Evolutionary conservation across 139 green algal genomes (phyloP).

Genomic region (Chlamydomonas sp.): DNA sequence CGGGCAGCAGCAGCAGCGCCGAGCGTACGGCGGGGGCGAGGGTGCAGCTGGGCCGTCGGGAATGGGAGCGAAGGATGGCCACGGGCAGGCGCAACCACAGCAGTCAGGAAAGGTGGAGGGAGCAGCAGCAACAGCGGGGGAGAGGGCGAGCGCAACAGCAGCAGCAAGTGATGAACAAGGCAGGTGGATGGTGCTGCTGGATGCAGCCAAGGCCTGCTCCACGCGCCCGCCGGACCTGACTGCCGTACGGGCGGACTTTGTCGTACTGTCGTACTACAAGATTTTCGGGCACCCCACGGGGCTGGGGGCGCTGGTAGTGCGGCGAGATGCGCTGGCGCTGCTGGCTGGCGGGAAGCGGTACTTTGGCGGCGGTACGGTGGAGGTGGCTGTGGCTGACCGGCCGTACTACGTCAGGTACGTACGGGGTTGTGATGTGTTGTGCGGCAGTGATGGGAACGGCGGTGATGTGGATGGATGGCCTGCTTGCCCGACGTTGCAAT

Average conservation of each 20-base stretch:
- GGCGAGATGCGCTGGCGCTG: slow-evolving; percentile 56
- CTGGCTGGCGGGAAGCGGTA: slow-evolving; percentile 70
- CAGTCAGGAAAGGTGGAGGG: slow-evolving; percentile 5
- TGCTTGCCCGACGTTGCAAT: not conserved
- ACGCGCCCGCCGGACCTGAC: slow-evolving; percentile 84
- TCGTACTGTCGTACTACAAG: slow-evolving; percentile 96
- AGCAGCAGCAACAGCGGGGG: slow-evolving; percentile 27
- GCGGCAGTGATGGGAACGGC: not conserved
- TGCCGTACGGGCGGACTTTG: slow-evolving; percentile 75
- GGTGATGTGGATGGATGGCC: not conserved
- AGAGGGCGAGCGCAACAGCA: not conserved
- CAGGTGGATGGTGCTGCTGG: slow-evolving; percentile 82
- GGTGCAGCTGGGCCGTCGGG: too few species aligned
- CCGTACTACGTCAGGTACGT: slow-evolving; percentile 59
- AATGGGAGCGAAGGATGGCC: not conserved
- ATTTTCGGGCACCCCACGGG: slow-evolving; percentile 78
- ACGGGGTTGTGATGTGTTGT: not conserved
- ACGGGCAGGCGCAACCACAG: not conserved
- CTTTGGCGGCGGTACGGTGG: slow-evolving; percentile 90
- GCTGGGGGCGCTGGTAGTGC: slow-evolving; percentile 86
- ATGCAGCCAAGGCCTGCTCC: slow-evolving; percentile 88
- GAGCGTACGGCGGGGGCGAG: not conserved
- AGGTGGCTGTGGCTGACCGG: slow-evolving; percentile 59
- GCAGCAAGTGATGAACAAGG: not conserved
- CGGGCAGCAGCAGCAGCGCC: not conserved